phyloP scores from a whole-genome alignment of 257 asterid genomes.

The Jacaranda mimosifolia region DNA sequence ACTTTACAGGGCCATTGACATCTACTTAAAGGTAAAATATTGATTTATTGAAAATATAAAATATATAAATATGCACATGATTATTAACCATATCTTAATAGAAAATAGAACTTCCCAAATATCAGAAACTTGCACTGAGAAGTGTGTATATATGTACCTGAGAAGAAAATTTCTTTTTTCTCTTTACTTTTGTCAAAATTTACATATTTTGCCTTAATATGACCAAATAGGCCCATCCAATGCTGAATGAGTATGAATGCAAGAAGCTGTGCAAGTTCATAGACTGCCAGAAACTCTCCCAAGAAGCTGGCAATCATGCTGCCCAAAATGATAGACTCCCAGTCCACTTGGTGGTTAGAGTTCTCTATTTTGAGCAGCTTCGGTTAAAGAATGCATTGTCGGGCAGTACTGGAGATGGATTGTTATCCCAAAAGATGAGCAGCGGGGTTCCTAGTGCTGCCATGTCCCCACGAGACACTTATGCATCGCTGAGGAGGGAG shows the following conservation, averaged over 20 bases:
- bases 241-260: conserved; percentile 59
- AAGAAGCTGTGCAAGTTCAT: conserved; percentile 66
- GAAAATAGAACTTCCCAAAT: neutral
- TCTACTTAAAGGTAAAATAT: conserved; percentile 65
- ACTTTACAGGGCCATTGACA: conserved; percentile 72
- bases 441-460: conserved; percentile 66
- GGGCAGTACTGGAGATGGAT: conserved; percentile 57
- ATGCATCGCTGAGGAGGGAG: conserved; percentile 71
- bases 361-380: conserved; percentile 67
- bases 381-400: conserved; percentile 58
- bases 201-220: neutral
- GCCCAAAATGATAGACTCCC: conserved; percentile 76
- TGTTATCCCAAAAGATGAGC: conserved; percentile 61
- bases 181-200: no score
- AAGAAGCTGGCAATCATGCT: conserved; percentile 78
- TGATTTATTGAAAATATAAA: neutral
- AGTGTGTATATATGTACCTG: no score
- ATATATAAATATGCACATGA: no score
- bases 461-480: conserved; percentile 66
- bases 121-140: no score
- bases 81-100: no score
- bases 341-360: conserved; percentile 60
- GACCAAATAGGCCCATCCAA: conserved; percentile 56
- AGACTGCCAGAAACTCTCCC: conserved; percentile 72
- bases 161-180: no score